Conservation (phyloP, 2,329 filamentous ascomycete genomes). For the Cladosporium sp. region DNA sequence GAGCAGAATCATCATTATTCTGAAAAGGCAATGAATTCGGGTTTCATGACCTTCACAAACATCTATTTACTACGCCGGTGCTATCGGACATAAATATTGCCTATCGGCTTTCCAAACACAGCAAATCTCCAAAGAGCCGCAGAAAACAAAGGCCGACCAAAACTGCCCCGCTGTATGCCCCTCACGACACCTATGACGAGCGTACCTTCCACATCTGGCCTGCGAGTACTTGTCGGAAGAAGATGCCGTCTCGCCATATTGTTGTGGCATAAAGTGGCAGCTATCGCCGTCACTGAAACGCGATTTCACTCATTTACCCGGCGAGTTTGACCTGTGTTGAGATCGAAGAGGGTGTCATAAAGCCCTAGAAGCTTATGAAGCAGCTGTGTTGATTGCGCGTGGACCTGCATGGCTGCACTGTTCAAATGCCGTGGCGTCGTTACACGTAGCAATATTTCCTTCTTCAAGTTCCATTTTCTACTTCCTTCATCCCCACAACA, state of each 20-base stretch:
- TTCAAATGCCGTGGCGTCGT: constrained; percentile 13
- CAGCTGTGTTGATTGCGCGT: constrained; percentile 3
- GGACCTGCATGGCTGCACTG: constrained; percentile 14
- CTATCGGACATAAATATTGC: neutral
- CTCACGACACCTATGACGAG: neutral
- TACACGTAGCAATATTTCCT: constrained; percentile 7
- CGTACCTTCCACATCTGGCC: neutral
- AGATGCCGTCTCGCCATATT: neutral
- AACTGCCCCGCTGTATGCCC: constrained; percentile 1
- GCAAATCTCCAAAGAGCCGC: neutral
- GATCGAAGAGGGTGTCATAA: neutral
- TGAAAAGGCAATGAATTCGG: neutral
- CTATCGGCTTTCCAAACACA: neutral
- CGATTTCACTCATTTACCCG: neutral
- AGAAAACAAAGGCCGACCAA: constrained; percentile 7
- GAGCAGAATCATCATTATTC: neutral
- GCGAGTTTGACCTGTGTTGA: neutral
- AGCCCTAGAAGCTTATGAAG: neutral
- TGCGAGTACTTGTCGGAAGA: neutral
- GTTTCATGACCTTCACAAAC: neutral
- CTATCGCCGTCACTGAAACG: neutral
- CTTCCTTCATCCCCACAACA: neutral
- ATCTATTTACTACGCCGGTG: neutral
- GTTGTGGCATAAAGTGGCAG: neutral
- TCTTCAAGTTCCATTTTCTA: neutral